Conservation (phyloP, 139 green algal species). For the Nannochloris sp. region DNA sequence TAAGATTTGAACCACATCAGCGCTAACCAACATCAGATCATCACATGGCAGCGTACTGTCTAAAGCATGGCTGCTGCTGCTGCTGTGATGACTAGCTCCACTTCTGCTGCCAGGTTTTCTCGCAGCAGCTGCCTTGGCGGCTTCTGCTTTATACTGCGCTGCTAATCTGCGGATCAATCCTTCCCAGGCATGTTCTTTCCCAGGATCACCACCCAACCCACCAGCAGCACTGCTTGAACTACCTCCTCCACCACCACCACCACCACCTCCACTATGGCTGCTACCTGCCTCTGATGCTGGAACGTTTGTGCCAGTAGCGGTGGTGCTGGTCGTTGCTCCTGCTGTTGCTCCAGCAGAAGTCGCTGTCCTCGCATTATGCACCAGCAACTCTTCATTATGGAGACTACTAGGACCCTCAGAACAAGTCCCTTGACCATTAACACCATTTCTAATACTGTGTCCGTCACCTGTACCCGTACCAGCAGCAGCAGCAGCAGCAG, state of each 20-base stretch:
- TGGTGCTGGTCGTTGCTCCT: background rate
- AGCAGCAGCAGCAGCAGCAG: background rate
- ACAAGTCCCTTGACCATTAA: background rate
- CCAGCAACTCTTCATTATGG: no score
- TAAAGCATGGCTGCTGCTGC: background rate
- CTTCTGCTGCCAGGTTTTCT: background rate
- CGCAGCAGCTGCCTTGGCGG: background rate
- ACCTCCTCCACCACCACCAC: no score
- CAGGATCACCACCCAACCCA: no score
- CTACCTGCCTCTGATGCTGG: no score
- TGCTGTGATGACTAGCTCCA: background rate
- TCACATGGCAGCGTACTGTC: background rate
- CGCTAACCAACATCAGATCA: conserved; percentile 38
- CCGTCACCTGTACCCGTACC: no score
- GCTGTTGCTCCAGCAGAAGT: conserved; percentile 1
- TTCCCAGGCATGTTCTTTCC: conserved; percentile 10
- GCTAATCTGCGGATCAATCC: conserved; percentile 10
- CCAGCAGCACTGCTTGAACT: no score
- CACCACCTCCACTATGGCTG: no score
- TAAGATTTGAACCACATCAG: conserved; percentile 4
- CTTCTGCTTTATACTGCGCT: background rate
- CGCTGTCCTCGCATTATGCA: no score
- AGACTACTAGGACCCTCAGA: no score
- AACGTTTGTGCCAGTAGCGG: no score
- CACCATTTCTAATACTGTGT: no score